Conservation (phyloP, 2,329 filamentous ascomycete genomes). For the Fusarium clavum region DNA sequence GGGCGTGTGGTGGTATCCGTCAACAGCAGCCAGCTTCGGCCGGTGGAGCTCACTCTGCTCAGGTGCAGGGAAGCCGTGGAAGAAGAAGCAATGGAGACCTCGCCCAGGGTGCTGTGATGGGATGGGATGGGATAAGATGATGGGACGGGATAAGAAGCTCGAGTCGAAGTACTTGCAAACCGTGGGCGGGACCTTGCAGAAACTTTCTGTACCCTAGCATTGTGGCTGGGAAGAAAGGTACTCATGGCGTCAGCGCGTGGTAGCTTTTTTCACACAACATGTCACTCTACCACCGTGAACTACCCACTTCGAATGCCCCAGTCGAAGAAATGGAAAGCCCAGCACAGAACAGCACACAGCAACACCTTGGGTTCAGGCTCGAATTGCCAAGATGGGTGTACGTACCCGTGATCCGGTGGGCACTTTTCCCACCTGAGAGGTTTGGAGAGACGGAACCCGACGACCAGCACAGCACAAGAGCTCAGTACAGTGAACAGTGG, state of each 20-base stretch:
- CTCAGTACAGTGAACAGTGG: slow-evolving; percentile 3
- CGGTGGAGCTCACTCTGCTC: slow-evolving; percentile 28
- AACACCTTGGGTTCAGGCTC: slow-evolving; percentile 26
- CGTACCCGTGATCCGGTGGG: slow-evolving; percentile 39
- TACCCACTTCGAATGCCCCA: slow-evolving; percentile 32
- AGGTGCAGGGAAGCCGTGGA: slow-evolving; percentile 34
- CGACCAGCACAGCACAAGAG: neutral
- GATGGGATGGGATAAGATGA: slow-evolving; percentile 17
- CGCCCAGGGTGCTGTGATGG: slow-evolving; percentile 17
- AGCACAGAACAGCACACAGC: slow-evolving; percentile 29
- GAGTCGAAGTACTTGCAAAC: slow-evolving; percentile 24
- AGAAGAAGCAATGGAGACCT: slow-evolving; percentile 42
- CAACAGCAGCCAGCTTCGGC: slow-evolving; percentile 17
- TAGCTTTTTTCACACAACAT: neutral
- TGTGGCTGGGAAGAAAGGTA: slow-evolving; percentile 24
- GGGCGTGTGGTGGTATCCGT: slow-evolving; percentile 35
- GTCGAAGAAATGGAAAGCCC: slow-evolving; percentile 38
- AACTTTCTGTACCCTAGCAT: neutral
- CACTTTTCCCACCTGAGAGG: slow-evolving; percentile 23
- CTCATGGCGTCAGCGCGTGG: neutral
- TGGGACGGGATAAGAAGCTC: slow-evolving; percentile 13
- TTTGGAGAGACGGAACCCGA: slow-evolving; percentile 6
- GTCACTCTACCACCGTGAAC: slow-evolving; percentile 27
- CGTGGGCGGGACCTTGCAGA: slow-evolving; percentile 24
- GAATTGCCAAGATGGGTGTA: slow-evolving; percentile 32